Evolutionary conservation across 495 filamentous ascomycete species (phyloP).

Genomic region (Cetradonia linearis): DNA sequence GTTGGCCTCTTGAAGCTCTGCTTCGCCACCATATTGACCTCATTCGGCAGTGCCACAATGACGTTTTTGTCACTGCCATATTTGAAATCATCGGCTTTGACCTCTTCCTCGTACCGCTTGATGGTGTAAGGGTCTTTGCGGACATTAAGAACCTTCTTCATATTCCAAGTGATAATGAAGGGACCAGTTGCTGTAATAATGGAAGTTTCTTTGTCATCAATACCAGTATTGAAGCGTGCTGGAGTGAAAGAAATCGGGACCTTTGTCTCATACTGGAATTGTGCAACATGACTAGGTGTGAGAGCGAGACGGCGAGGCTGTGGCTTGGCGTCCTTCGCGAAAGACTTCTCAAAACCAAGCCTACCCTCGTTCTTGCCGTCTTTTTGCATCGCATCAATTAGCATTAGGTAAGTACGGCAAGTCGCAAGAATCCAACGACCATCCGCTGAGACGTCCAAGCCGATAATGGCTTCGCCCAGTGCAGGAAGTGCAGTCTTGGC

Average conservation of each 20-base stretch:
- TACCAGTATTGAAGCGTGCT: constrained; percentile 88
- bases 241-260: constrained; percentile 75
- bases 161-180: constrained; percentile 92
- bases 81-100: constrained; percentile 98
- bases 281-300: constrained; percentile 81
- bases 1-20: constrained; percentile 77
- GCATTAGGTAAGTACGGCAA: constrained; percentile 86
- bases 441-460: constrained; percentile 87
- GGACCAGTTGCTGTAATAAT: constrained; percentile 97
- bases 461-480: constrained; percentile 88
- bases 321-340: constrained; percentile 85
- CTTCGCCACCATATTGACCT: constrained; percentile 93
- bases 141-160: constrained; percentile 74
- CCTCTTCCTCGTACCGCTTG: constrained; percentile 88
- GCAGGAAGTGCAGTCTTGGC: constrained; percentile 96
- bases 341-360: constrained; percentile 89
- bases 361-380: constrained; percentile 94
- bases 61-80: constrained; percentile 96
- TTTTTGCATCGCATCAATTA: constrained; percentile 85
- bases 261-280: constrained; percentile 93
- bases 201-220: constrained; percentile 68
- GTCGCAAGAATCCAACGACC: constrained; percentile 93
- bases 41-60: constrained; percentile 91
- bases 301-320: constrained; percentile 84
- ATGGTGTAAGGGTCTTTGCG: constrained; percentile 84